Base-by-base conservation (phyloP, 805 yeast genomes). In the Wickerhamomyces mucosus region DNA sequence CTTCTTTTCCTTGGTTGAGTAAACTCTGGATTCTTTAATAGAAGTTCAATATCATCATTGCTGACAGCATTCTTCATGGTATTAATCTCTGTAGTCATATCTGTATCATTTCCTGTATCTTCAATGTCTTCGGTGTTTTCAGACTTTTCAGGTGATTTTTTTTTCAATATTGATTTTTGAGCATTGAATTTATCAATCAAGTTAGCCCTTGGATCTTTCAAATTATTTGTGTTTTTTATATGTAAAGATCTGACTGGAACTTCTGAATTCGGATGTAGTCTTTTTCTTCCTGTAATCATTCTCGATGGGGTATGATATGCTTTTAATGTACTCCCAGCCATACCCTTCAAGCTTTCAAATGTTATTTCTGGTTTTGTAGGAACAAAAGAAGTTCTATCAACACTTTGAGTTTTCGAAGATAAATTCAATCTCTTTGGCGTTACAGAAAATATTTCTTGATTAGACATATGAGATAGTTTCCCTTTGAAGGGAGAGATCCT, bases 351-450 rank as follows among this genome's bases (percentile, higher is more conserved):
- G 21, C 41, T 46, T 0, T 41, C 43, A 23, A 54, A 38, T 4
- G 45, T 50, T 9, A 53, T 40, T 12, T 36, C 39, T 21, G 38
- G 42, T 19, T 40, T 36, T 21, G 27, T 25, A 13, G 35, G 21
- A 6, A 31, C 17, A 6, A 37, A 28, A 8, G 34, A 19, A 14
- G 18, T 36, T 31, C 49, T 50, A 35, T 56, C 60, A 11, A 45
- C 51, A 26, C 59, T 57, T 18, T 47, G 53, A 4, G 53, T 42
- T 43, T 46, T 26, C 15, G 38, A 31, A 12, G 13, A 25, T 8
- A 31, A 27, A n/a, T n/a, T n/a, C 16, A 55, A 26, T 28, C 60
- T 42, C 19, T 42, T 46, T 6, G 63, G 63, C 0, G 61, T 56
- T 4, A 42, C 31, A 7, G 50, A 45, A 20, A 41, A 45, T 7